Conservation (phyloP, 2,329 filamentous ascomycete species). For the Clarireedia paspali region DNA sequence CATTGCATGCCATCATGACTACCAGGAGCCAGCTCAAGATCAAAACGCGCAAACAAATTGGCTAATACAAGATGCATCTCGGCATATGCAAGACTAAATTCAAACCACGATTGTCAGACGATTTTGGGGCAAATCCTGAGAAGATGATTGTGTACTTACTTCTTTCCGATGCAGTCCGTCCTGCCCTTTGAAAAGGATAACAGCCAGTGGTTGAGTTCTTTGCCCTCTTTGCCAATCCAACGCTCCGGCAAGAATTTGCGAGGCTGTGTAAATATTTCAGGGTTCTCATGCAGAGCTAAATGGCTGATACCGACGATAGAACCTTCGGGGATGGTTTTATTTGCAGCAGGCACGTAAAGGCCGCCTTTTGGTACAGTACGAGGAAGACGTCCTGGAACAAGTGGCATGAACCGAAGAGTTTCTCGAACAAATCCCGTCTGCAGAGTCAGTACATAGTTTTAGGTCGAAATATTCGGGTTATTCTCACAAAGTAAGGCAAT, state of each 20-base stretch:
- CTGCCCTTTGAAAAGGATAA: not conserved
- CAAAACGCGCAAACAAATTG: not conserved
- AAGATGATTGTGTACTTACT: not conserved
- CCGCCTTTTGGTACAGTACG: not conserved
- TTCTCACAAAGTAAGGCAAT: not conserved
- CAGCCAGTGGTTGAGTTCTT: not conserved
- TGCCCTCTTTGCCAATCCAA: not conserved
- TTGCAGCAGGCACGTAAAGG: not conserved
- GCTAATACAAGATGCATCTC: not conserved
- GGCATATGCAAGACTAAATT: not conserved
- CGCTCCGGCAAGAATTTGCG: not conserved
- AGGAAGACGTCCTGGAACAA: not conserved
- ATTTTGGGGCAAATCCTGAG: not conserved
- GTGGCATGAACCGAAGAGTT: not conserved
- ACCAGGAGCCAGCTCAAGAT: not conserved
- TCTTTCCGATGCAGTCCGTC: not conserved
- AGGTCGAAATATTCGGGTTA: not conserved
- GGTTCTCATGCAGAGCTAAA: not conserved
- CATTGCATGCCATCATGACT: not conserved
- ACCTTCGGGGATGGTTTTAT: not conserved
- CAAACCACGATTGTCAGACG: too few relatives aligned
- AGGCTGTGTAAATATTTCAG: not conserved
- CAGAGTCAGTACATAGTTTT: not conserved
- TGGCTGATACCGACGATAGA: not conserved
- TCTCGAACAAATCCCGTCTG: not conserved